Base-by-base conservation (phyloP, 1,284 basidiomycete genomes). In the Mrakiaceae sp. region DNA sequence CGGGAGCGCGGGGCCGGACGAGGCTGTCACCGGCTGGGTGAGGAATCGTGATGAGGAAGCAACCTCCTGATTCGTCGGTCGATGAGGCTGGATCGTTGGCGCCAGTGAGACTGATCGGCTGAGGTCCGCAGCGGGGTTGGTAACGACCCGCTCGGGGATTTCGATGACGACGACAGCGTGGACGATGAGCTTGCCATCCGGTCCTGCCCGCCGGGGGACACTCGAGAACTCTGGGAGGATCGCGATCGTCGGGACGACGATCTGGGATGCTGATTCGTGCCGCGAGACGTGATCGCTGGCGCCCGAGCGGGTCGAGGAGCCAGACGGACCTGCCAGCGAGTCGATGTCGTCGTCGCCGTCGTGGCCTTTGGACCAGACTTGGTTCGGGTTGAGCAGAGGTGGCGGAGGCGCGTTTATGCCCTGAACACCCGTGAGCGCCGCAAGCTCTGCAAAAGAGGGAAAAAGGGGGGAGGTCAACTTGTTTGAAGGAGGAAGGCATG, bases 161-260 rank as follows among this genome's bases (percentile, higher is more conserved):
- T 94, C 90, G 71, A 97, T 84, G 67, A 91, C 81, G 66, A 97
- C 84, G 71, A 96, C 88, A 71, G 90, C 94, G 11, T 91, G 93
- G 68, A 96, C 79, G 1, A 87, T 86, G 58, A 82, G 74, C 70
- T 93, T 90, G 66, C 77, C 72, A 12, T 68, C 69, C 11, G 69
- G 66, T 49, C 65, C 61, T 58, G 69, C 77, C 61, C 82, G 84
- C 65, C 88, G 83, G 27, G 87, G 83, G 60, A 95, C 81, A 53
- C 86, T 86, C 1, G 86, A 81, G 74, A 89, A 93, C 76, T 97
- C 93, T 4, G 93, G 86, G 60, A 87, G 84, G 70, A 95, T 88
- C 72, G 88, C 86, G 70, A 97, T 91, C 27, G 85, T 85, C 3
- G 93, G 93, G 0, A 90, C 84, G 70, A 94, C 85, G 68, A 95